phyloP scores from a whole-genome alignment of 225 moss, liverwort and hornwort species.

The Antitrichia curtipendula region DNA sequence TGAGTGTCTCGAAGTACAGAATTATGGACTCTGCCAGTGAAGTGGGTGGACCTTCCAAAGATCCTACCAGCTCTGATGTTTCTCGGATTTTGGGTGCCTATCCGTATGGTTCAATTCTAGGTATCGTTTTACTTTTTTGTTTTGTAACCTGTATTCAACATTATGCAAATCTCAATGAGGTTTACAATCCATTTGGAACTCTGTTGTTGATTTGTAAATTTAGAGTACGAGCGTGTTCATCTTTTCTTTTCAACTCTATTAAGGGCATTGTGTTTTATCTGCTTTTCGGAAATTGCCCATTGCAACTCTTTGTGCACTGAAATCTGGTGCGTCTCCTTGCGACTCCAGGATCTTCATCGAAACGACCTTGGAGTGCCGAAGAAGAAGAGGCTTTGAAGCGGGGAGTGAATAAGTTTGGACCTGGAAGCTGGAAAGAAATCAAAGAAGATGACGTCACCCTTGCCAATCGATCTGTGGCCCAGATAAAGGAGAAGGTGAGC shows the following conservation, averaged over 20 bases:
- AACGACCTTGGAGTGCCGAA: slow-evolving; percentile 29
- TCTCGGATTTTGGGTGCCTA: neutral
- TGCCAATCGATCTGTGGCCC: slow-evolving; percentile 14
- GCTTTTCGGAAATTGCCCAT: neutral
- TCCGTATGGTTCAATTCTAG: slow-evolving; percentile 4
- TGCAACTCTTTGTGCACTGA: neutral
- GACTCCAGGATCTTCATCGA: slow-evolving; percentile 2
- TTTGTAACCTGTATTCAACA: neutral
- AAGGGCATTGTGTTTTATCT: neutral
- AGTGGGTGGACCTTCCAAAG: neutral
- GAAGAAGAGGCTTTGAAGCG: slow-evolving; percentile 43
- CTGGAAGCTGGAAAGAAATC: slow-evolving; percentile 52
- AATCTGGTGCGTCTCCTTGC: neutral
- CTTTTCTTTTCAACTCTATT: neutral
- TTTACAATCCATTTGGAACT: neutral
- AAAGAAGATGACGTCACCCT: slow-evolving; percentile 22
- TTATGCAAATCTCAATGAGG: neutral
- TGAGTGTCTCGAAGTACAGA: neutral
- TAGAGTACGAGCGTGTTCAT: neutral
- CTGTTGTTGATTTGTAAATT: neutral
- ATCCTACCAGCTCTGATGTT: neutral
- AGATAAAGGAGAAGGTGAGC: slow-evolving; percentile 48
- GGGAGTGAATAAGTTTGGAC: slow-evolving; percentile 39
- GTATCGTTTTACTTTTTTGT: neutral
- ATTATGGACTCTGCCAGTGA: neutral